Evolutionary conservation across 2,329 filamentous ascomycete genomes (phyloP).

Genomic region (Cladophialophora chaetospira): DNA sequence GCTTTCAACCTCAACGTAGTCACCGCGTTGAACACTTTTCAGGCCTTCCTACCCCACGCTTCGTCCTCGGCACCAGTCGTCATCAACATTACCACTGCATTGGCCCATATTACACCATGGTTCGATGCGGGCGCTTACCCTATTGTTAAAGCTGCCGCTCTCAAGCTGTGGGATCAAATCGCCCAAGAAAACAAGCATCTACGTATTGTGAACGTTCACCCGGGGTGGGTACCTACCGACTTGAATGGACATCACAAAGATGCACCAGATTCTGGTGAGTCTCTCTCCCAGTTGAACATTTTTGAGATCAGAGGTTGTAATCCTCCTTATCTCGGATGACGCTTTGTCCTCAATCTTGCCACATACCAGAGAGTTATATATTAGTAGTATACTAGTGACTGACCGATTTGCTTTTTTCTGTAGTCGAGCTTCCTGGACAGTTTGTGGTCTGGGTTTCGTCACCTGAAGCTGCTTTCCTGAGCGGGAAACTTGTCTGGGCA

Average conservation of each 20-base stretch:
- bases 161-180: constrained; percentile 47
- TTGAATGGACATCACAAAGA: constrained; percentile 1
- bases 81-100: constrained; percentile 16
- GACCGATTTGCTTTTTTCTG: not conserved
- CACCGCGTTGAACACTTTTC: constrained; percentile 16
- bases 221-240: constrained; percentile 37
- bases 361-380: too few species aligned
- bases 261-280: constrained; percentile 16
- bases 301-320: too few species aligned
- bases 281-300: too few species aligned
- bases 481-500: constrained; percentile 50
- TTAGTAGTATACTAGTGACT: too few species aligned
- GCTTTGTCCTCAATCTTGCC: too few species aligned
- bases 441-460: constrained; percentile 52
- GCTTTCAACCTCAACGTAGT: constrained; percentile 19
- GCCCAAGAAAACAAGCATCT: constrained; percentile 44
- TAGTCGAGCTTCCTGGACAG: constrained; percentile 40
- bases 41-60: constrained; percentile 16
- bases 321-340: too few species aligned
- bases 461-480: constrained; percentile 51
- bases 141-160: constrained; percentile 45
- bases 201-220: constrained; percentile 48
- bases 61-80: constrained; percentile 13
- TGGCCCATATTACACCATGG: constrained; percentile 19
- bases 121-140: constrained; percentile 38